Evolutionary conservation across 495 filamentous ascomycete species (phyloP), one percentile per base, ranked within the genome.

Genomic region (Thermochaetoides thermophila): DNA sequence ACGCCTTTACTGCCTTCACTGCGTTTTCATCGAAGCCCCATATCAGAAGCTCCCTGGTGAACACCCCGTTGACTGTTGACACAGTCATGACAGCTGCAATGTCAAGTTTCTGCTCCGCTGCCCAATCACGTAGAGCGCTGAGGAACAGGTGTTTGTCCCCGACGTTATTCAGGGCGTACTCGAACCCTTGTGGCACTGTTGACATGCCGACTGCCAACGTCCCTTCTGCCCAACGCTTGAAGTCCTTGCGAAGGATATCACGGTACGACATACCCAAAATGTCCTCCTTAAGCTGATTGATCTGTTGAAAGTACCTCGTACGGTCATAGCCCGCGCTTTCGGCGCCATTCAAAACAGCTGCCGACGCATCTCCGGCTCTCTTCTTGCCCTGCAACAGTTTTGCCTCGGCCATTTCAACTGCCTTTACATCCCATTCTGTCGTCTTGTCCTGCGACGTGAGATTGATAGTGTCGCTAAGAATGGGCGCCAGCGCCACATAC

Each of bases 201-300:
- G 76, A 78, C 29, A 93, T 79, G 1, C 89, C 89, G 7, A 97
- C 53, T 13, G 58, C 66, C 18, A 70, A 38, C 5, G 35, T 36
- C 39, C 45, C 54, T 45, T 83, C 84, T 4, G 46, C 57, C 85
- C 86, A 97, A 36, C 78, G 69, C 57, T 97, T 97, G 56, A 89
- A 97, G 54, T 97, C 89, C 42, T 91, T 86, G 36, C 76, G 67
- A 29, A 95, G 51, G 11, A 93, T 67, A 40, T 95, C 91, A 3
- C 69, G 52, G 37, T 89, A 49, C 2, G 61, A 66, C 38, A 97
- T 57, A 3, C 53, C 41, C 32, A 69, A 69, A 28, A 96, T 66
- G 39, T 84, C 67, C 39, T 71, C 62, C 55, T 93, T 94, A 5
- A 85, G 76, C 3, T 52, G 35, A 11, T 64, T 57, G 30, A 95